Conservation (phyloP, 176 grass and related monocot species). For the Saccharum officinarum region DNA sequence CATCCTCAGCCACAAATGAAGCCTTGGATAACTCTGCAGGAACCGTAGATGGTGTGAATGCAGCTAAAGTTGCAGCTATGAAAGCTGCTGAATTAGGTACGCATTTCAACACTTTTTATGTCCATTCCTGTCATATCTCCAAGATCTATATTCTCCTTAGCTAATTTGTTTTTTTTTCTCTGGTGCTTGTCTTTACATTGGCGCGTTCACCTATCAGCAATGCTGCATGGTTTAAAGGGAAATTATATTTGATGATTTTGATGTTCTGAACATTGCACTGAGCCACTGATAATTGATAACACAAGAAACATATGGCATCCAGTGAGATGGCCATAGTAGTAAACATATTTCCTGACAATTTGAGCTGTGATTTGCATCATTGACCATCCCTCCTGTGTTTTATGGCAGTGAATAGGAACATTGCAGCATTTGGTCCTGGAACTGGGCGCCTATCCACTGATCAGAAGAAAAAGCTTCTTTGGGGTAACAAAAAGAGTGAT, state of each 20-base stretch:
- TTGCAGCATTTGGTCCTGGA: conserved; percentile 62
- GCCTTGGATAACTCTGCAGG: conserved; percentile 31
- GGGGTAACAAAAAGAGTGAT: conserved; percentile 89
- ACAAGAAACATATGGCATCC: not conserved
- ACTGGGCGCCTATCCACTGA: conserved; percentile 63
- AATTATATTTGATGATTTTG: conserved; percentile 20
- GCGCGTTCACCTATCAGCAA: conserved; percentile 10
- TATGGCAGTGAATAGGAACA: conserved; percentile 82
- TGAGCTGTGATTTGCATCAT: conserved; percentile 2
- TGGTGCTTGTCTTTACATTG: conserved; percentile 26
- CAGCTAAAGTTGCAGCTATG: conserved; percentile 88
- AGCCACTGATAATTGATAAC: not conserved
- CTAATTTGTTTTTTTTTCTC: conserved; percentile 24
- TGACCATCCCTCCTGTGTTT: not conserved
- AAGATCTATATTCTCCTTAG: not conserved
- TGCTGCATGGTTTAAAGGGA: conserved; percentile 5
- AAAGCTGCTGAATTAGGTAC: conserved; percentile 94
- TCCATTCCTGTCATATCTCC: conserved; percentile 8
- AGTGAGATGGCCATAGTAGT: not conserved
- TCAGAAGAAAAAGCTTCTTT: conserved; percentile 97
- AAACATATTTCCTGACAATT: conserved; percentile 6
- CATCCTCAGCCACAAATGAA: conserved; percentile 25
- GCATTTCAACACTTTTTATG: conserved; percentile 8
- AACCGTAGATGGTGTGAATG: conserved; percentile 50
- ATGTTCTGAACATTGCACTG: not conserved